phyloP scores from a whole-genome alignment of 2,329 filamentous ascomycete genomes.

The Ophiostoma perfectum region DNA sequence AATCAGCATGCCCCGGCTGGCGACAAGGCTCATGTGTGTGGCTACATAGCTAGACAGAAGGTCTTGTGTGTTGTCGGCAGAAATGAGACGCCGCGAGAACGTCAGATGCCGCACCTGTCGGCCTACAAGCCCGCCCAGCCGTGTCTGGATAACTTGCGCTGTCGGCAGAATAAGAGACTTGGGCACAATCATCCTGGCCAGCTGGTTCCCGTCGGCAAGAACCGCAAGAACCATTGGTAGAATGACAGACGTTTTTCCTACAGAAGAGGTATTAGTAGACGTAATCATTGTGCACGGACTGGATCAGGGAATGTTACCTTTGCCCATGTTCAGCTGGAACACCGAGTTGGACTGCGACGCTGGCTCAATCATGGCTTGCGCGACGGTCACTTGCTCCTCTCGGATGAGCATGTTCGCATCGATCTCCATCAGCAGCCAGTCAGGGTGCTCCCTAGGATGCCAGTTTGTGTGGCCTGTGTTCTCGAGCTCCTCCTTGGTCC shows the following conservation, averaged over 20 bases:
- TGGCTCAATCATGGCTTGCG: conserved; percentile 53
- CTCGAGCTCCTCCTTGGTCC: conserved; percentile 39
- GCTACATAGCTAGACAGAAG: neutral
- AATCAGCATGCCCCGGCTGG: conserved; percentile 49
- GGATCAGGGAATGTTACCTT: conserved; percentile 32
- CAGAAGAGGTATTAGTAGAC: conserved; percentile 30
- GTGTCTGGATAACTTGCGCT: conserved; percentile 49
- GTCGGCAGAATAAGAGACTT: conserved; percentile 54
- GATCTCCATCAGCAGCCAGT: conserved; percentile 64
- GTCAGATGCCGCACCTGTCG: conserved; percentile 52
- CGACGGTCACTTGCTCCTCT: conserved; percentile 57
- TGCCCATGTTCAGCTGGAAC: conserved; percentile 63
- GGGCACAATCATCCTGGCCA: conserved; percentile 52
- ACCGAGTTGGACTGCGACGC: conserved; percentile 50
- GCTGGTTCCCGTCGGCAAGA: conserved; percentile 41
- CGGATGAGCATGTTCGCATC: conserved; percentile 60
- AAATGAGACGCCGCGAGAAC: conserved; percentile 49
- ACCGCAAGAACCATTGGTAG: conserved; percentile 47
- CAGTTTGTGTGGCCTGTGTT: conserved; percentile 53
- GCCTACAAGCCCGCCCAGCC: conserved; percentile 50
- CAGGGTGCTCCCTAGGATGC: conserved; percentile 47
- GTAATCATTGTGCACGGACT: no score
- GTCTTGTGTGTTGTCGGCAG: conserved; percentile 24
- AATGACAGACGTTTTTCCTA: conserved; percentile 51
- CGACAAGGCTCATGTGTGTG: conserved; percentile 37